A percentile compares a stretch with the other conserved stretches of the same genome.
Evolutionary conservation across 2,329 filamentous ascomycete species (phyloP).

Genomic region (Periconia sp.): DNA sequence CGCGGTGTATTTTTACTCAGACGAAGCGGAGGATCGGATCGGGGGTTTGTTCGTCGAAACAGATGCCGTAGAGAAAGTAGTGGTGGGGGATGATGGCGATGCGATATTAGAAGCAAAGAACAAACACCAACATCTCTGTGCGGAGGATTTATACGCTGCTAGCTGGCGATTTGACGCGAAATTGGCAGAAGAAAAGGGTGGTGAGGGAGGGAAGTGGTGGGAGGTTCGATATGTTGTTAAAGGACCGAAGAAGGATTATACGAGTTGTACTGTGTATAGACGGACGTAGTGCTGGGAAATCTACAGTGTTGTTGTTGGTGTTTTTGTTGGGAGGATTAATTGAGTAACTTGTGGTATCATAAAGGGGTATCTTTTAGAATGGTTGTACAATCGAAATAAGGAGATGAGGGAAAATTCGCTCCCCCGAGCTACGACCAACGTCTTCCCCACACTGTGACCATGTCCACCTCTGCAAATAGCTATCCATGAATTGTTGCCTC

Average conservation of each 20-base stretch:
- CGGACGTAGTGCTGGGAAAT: too few relatives aligned
- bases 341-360: too few relatives aligned
- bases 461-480: too few relatives aligned
- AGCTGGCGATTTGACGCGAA: slow-evolving; percentile 65
- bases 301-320: too few relatives aligned
- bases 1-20: too few relatives aligned
- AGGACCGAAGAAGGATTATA: slow-evolving; percentile 46
- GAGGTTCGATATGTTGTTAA: slow-evolving; percentile 42
- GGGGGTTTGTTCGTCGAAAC: slow-evolving; percentile 78
- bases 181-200: slow-evolving; percentile 7
- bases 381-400: too few relatives aligned
- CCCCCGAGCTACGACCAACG: too few relatives aligned
- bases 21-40: slow-evolving; percentile 34
- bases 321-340: too few relatives aligned
- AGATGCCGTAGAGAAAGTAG: slow-evolving; percentile 49
- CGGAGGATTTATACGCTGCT: slow-evolving; percentile 71
- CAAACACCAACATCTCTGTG: slow-evolving; percentile 69
- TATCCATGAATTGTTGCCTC: too few relatives aligned
- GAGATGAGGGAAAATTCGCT: too few relatives aligned
- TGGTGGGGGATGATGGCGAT: slow-evolving; percentile 15
- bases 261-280: slow-evolving; percentile 38
- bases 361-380: too few relatives aligned
- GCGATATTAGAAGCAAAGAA: slow-evolving; percentile 46
- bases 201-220: slow-evolving; percentile 28
- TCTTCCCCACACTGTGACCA: too few relatives aligned